phyloP scores from a whole-genome alignment of 2,329 filamentous ascomycete genomes.

The Metarhizium humberi region DNA sequence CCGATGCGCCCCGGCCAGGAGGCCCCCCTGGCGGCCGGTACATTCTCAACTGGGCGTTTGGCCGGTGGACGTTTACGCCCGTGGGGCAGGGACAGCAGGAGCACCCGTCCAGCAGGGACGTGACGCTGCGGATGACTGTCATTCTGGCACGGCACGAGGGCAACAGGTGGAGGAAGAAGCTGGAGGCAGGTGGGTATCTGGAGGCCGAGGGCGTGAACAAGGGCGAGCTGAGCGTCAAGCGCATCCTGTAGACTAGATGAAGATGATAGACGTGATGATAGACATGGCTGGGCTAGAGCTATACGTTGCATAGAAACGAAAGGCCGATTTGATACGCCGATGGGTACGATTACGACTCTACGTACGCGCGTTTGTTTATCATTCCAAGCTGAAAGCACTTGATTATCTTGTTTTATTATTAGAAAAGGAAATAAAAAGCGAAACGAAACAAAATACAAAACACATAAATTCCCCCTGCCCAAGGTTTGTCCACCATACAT shows the following conservation, averaged over 20 bases:
- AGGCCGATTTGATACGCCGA: background rate
- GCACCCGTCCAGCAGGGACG: constrained; percentile 45
- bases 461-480: too few relatives aligned
- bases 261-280: background rate
- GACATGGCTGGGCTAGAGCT: background rate
- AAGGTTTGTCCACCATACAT: too few relatives aligned
- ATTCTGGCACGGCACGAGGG: constrained; percentile 67
- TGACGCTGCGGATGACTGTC: constrained; percentile 61
- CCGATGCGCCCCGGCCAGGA: constrained; percentile 28
- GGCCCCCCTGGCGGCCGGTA: constrained; percentile 44
- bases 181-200: constrained; percentile 49
- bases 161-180: constrained; percentile 66
- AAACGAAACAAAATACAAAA: too few relatives aligned
- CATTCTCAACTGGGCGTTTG: constrained; percentile 97
- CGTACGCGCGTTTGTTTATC: too few relatives aligned
- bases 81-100: constrained; percentile 31
- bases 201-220: constrained; percentile 35
- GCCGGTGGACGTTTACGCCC: constrained; percentile 82
- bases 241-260: constrained; percentile 29
- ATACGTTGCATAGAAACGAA: background rate
- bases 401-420: too few relatives aligned
- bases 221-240: constrained; percentile 43
- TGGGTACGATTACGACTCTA: background rate
- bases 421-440: too few relatives aligned
- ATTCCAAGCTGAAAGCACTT: too few relatives aligned